These are phyloP conservation scores for Lathyrus sativus DNA, from an alignment of 306 rosid species.

Conservation along the genomic window DNA sequence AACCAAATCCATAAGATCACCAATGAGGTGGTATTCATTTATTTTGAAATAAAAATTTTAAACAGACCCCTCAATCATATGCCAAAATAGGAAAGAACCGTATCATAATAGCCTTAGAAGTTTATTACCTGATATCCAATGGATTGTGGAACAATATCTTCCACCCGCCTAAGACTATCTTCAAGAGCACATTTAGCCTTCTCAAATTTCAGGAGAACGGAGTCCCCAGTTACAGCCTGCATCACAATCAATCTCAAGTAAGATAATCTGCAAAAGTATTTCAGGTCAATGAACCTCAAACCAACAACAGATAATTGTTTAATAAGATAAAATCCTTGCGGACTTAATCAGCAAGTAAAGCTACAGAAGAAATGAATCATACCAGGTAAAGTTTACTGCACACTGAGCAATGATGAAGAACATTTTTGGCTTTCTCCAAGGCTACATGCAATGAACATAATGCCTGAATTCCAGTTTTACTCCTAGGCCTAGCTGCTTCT, in stretches of 20 bases:
- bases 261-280: conserved; percentile 23
- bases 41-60: conserved; percentile 11
- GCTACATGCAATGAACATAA: conserved; percentile 93
- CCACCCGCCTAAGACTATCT: conserved; percentile 82
- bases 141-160: conserved; percentile 91
- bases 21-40: conserved; percentile 12
- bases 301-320: conserved; percentile 15
- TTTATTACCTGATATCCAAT: conserved; percentile 84
- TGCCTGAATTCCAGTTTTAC: conserved; percentile 94
- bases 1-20: conserved; percentile 12
- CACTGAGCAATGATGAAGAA: conserved; percentile 90
- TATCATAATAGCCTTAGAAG: conserved; percentile 9
- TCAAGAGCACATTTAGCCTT: conserved; percentile 85
- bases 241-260: conserved; percentile 31
- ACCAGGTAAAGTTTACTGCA: conserved; percentile 97
- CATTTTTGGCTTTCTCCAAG: conserved; percentile 82
- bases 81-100: neutral
- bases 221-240: conserved; percentile 97
- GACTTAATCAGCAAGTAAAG: conserved; percentile 25
- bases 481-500: conserved; percentile 97
- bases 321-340: conserved; percentile 5
- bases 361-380: conserved; percentile 39
- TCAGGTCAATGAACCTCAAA: conserved; percentile 21
- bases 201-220: conserved; percentile 85
- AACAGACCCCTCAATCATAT: conserved; percentile 2